phyloP scores from a whole-genome alignment of 257 asterid genomes.

The Solanum sitiens region DNA sequence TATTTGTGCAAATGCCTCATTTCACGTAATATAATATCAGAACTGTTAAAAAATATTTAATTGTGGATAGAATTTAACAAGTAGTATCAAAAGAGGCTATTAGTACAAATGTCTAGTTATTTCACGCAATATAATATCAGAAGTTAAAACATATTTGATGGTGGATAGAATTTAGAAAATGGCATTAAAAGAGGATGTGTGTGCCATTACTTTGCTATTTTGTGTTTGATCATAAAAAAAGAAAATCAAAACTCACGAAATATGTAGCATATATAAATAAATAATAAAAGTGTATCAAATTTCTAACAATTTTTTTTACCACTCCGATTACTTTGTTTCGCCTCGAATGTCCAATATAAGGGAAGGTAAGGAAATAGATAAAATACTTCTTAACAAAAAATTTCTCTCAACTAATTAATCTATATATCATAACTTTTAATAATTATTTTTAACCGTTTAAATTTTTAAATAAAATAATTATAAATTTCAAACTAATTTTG shows the following conservation, averaged over 20 bases:
- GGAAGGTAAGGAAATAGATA: too few relatives aligned
- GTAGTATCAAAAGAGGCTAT: not conserved
- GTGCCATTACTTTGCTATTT: not conserved
- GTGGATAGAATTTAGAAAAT: too few relatives aligned
- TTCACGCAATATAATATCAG: not conserved
- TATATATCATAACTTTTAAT: not conserved
- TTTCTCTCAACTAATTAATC: not conserved
- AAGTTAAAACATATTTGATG: not conserved
- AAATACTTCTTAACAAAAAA: too few relatives aligned
- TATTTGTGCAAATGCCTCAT: too few relatives aligned
- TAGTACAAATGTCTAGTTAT: not conserved
- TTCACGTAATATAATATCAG: too few relatives aligned
- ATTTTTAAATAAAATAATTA: not conserved
- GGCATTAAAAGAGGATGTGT: not conserved
- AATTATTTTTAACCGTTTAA: not conserved
- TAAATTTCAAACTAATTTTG: not conserved
- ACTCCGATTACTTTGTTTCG: not conserved
- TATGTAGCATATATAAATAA: not conserved
- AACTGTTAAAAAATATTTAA: not conserved
- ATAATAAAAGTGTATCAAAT: not conserved
- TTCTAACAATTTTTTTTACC: not conserved
- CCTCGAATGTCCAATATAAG: accelerated
- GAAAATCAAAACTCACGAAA: not conserved
- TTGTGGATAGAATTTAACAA: not conserved
- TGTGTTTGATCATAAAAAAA: not conserved